phyloP scores from a whole-genome alignment of 1,284 basidiomycete species.

The Apiotrichum gamsii region DNA sequence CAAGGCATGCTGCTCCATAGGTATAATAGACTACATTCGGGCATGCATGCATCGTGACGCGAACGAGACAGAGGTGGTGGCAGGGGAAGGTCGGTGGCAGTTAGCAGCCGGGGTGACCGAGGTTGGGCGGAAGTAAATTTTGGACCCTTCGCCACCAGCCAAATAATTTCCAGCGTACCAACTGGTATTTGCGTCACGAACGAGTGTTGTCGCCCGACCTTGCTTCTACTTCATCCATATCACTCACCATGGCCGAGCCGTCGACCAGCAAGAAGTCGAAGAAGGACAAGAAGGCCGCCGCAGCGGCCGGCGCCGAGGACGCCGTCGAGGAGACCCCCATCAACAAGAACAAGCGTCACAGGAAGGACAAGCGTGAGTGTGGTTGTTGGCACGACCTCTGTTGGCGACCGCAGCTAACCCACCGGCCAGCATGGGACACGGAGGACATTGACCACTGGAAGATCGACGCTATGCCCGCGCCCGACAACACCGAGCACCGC shows the following conservation, averaged over 20 bases:
- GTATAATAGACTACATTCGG: too few relatives aligned
- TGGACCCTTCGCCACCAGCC: not conserved
- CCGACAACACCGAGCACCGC: constrained; percentile 51
- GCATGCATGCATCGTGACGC: too few relatives aligned
- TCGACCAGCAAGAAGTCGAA: constrained; percentile 26
- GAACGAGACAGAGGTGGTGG: too few relatives aligned
- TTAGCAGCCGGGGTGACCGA: too few relatives aligned
- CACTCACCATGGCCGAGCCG: constrained; percentile 26
- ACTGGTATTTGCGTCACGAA: not conserved
- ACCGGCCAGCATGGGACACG: constrained; percentile 84
- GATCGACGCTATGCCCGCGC: constrained; percentile 68
- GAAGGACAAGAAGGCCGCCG: constrained; percentile 16
- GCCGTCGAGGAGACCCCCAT: constrained; percentile 34
- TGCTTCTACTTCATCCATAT: not conserved
- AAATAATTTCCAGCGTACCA: not conserved
- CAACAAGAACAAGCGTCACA: constrained; percentile 78
- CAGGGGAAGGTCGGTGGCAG: too few relatives aligned
- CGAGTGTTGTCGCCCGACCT: not conserved
- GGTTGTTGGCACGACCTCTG: not conserved
- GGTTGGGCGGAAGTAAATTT: too few relatives aligned
- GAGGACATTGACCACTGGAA: constrained; percentile 99
- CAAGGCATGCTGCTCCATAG: too few relatives aligned
- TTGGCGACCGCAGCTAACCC: not conserved
- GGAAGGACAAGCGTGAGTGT: constrained; percentile 80
- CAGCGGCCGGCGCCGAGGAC: constrained; percentile 17